Base-by-base conservation (phyloP, 306 rosid genomes). In the Arachis hypogaea region DNA sequence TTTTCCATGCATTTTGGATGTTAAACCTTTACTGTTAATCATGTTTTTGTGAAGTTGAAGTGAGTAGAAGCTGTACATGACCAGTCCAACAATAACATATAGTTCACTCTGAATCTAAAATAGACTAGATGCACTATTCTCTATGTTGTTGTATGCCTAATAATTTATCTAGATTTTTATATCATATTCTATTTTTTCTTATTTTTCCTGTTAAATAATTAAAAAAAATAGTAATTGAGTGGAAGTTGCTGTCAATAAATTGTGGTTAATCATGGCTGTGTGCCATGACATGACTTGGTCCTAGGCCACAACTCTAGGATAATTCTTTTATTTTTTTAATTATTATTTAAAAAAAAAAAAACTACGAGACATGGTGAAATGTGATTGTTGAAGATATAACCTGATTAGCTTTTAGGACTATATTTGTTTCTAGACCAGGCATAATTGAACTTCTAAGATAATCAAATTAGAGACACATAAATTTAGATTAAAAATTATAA, bases 311-410 rank as follows among this genome's bases (percentile, higher is more conserved):
- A 60, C 22, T 7, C 42, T 38, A 36, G 66, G 58, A 11, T 59
- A 4, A 5, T 59, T 33, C 28, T 59, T 59, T 16, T 18, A 33
- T 22, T 22, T 22, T 22, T 22, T 22, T 22, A 22, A 22, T 22
- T 22, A 22, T 22, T 22, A 22, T 22, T 33, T 33, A 33, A 33
- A 33, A 33, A 33, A 30, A 50, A 14, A 8, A 29, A 5, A 4
- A n/a, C 36, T 41, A n/a, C 41, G 22, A 52, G 58, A 38, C 51
- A 71, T 62, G 44, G 33, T 54, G 71, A 64, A 78, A 64, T 4
- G 4, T 29, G 63, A 54, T 14, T 43, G 12, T 74, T 46, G 54
- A n/a, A 66, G 38, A 55, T 57, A 57, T 49, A 70, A 64, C 57
- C 14, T 59, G 44, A 18, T 63, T 46, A 57, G 6, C 29, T 29